Evolutionary conservation across 1,284 basidiomycete genomes (phyloP).

Genomic region (Ceratobasidium sp.): DNA sequence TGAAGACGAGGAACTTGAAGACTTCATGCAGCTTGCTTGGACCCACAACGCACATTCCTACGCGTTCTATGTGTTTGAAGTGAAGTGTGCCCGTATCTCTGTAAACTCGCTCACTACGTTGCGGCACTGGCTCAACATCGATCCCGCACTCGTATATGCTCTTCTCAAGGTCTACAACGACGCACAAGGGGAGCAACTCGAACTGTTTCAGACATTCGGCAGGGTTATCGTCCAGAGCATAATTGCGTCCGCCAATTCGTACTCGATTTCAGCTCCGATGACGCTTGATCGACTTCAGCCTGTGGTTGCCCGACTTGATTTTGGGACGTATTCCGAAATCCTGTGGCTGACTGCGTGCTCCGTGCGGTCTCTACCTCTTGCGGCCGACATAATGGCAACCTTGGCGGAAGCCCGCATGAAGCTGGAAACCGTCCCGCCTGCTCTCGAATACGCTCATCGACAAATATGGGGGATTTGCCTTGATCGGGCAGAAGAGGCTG

Average conservation of each 20-base stretch:
- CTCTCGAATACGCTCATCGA: conserved; percentile 64
- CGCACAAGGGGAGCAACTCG: conserved; percentile 67
- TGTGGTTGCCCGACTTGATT: conserved; percentile 60
- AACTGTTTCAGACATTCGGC: conserved; percentile 57
- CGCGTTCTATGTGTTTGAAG: conserved; percentile 66
- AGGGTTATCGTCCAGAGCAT: conserved; percentile 63
- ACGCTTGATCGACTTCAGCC: conserved; percentile 68
- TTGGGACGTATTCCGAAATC: conserved; percentile 65
- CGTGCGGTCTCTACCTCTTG: conserved; percentile 65
- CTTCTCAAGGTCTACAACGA: conserved; percentile 66
- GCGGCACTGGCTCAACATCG: conserved; percentile 62
- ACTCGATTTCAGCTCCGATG: conserved; percentile 68
- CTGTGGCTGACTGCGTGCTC: conserved; percentile 65
- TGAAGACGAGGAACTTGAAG: conserved; percentile 20
- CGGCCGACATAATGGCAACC: conserved; percentile 71
- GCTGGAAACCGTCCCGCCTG: conserved; percentile 51
- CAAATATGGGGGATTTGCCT: conserved; percentile 69
- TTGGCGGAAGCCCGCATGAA: conserved; percentile 65
- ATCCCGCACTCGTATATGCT: conserved; percentile 68
- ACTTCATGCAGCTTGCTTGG: conserved; percentile 55
- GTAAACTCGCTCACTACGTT: conserved; percentile 57
- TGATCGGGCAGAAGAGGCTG: conserved; percentile 74
- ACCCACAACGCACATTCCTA: conserved; percentile 67
- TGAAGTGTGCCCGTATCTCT: conserved; percentile 54
- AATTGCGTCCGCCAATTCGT: conserved; percentile 66